Evolutionary conservation across 2,329 filamentous ascomycete species (phyloP).

Genomic region (Orbilia blumenaviensis): DNA sequence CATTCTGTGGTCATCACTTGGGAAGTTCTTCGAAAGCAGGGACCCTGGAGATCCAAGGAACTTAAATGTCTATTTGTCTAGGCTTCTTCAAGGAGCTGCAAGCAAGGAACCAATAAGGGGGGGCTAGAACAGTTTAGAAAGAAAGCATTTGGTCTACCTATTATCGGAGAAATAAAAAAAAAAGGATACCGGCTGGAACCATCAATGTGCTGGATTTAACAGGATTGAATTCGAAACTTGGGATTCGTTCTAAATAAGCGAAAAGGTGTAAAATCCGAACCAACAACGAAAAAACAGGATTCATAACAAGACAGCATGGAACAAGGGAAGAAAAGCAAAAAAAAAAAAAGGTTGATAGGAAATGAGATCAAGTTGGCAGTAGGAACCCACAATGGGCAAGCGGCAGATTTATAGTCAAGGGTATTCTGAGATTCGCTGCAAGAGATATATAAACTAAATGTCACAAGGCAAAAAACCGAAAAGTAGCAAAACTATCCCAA

Average conservation of each 20-base stretch:
- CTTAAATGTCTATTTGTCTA: not conserved
- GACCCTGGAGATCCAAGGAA: not conserved
- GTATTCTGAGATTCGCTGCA: conserved; percentile 12
- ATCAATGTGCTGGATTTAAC: not conserved
- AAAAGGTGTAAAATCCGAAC: not conserved
- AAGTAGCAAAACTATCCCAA: conserved; percentile 15
- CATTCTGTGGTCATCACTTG: conserved; percentile 29
- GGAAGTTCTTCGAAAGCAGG: not conserved
- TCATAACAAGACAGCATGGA: not conserved
- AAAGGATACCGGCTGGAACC: not conserved
- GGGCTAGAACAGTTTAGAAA: not conserved
- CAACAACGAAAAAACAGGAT: not conserved
- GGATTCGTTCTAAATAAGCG: conserved; percentile 6
- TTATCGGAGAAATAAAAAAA: not conserved
- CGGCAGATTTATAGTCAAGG: conserved; percentile 1
- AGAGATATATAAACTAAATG: conserved; percentile 7
- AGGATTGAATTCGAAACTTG: conserved; percentile 5
- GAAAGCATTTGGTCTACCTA: not conserved
- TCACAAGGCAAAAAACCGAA: not conserved
- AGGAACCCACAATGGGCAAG: not conserved
- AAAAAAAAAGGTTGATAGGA: not conserved
- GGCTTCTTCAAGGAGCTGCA: not conserved
- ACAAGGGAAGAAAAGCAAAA: not conserved
- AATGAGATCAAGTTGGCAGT: not conserved
- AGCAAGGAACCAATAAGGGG: not conserved